Evolutionary conservation across 305 asterid species (phyloP), one percentile per base, ranked within the genome.

Genomic region (Nicotiana rustica): DNA sequence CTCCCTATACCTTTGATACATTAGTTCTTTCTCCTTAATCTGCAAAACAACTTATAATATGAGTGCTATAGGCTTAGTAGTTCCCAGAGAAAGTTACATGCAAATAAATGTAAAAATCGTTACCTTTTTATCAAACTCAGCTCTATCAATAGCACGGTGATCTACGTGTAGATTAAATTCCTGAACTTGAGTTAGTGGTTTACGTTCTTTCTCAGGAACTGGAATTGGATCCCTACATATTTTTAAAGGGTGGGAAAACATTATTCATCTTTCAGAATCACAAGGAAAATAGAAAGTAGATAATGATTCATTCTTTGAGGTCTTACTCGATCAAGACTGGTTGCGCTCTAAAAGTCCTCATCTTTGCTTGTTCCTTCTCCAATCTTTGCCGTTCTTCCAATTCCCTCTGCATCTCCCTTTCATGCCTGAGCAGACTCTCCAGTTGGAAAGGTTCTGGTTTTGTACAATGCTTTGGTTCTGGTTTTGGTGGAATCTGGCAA

Each of bases 101-200:
- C 17, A 19, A 80, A 7, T 6, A 19, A 80, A 7, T 6, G 61
- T 25, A 15, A 41, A 44, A 65, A 21, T 5, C 4, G 14, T 33
- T 49, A 94, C 98, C 99, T 92, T 95, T 85, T 95, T 92, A 83
- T 95, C 98, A 64, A 96, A 96, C 83, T 92, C 97, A 73, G 97
- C 91, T 89, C 99, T 88, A 69, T 89, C 98, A 41, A 84, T 91
- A 59, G 97, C 98, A 33, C 99, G 90, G 84, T 89, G 92, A n/a
- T 90, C 90, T n/a, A 92, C 90, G 0, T 90, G 92, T 35, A 96
- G 92, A 85, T 93, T 89, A 85, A 95, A 96, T 88, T 85, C 95
- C 82, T 96, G 93, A 79, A 95, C 94, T 76, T 92, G 95, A 5
- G 99, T 96, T 35, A 96, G 91, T 13, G 98, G 99, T 83, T 31